Evolutionary conservation across 495 filamentous ascomycete genomes (phyloP).

Genomic region (Penicillium longicatenatum): DNA sequence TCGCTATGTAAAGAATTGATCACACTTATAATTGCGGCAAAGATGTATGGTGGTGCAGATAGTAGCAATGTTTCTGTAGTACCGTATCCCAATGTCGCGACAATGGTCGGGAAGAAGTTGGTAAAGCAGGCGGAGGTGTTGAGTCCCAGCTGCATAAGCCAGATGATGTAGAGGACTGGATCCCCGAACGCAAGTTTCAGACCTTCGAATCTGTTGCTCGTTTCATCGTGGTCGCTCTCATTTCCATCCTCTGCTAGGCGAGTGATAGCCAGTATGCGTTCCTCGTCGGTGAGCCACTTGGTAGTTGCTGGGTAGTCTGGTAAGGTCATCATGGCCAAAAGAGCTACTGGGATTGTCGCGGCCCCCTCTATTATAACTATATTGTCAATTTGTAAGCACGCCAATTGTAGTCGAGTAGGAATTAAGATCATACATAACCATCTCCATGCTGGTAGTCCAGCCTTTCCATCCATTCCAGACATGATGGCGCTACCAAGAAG

Average conservation of each 20-base stretch:
- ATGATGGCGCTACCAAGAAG: constrained; percentile 51
- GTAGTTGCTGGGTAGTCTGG: constrained; percentile 43
- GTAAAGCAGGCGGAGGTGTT: constrained; percentile 41
- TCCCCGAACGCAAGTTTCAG: constrained; percentile 45
- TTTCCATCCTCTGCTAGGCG: constrained; percentile 36
- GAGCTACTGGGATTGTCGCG: constrained; percentile 29
- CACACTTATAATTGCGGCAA: constrained; percentile 41
- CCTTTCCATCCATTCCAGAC: constrained; percentile 30
- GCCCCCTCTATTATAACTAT: constrained; percentile 34
- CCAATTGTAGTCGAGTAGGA: neutral
- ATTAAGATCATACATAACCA: constrained; percentile 37
- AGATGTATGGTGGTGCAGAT: constrained; percentile 47
- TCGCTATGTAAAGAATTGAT: constrained; percentile 38
- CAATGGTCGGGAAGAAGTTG: constrained; percentile 49
- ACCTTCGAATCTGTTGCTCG: constrained; percentile 36
- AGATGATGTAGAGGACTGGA: constrained; percentile 41
- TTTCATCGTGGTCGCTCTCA: constrained; percentile 46
- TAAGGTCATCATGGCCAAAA: constrained; percentile 33
- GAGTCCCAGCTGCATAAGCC: constrained; percentile 40
- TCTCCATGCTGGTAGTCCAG: constrained; percentile 39
- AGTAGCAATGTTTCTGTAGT: constrained; percentile 40
- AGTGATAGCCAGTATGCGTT: constrained; percentile 40
- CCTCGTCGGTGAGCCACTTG: constrained; percentile 36
- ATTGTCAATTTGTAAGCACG: neutral
- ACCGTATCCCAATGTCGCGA: constrained; percentile 39